Percentiles rank a stretch among this genome's conserved stretches.
These are phyloP conservation scores for Dryas drummondii DNA, from an alignment of 306 rosid genomes.

Conservation along the genomic window DNA sequence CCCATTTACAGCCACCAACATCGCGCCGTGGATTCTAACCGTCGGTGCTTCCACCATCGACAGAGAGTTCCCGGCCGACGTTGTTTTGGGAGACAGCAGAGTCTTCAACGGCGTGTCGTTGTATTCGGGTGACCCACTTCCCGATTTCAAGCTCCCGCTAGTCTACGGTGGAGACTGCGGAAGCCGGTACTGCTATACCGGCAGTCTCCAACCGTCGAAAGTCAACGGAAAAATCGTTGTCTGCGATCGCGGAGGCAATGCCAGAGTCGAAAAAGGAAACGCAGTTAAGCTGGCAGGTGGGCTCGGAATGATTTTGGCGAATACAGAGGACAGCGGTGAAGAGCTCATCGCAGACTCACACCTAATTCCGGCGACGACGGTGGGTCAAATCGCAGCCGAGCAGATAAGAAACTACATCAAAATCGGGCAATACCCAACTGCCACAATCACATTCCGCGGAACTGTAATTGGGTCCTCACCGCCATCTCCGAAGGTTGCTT, in stretches of 20 bases:
- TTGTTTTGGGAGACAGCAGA: conserved; percentile 59
- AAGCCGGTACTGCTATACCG: conserved; percentile 47
- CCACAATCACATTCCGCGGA: conserved; percentile 60
- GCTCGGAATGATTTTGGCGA: conserved; percentile 63
- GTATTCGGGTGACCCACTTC: conserved; percentile 54
- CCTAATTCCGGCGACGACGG: conserved; percentile 76
- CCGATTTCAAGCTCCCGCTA: conserved; percentile 50
- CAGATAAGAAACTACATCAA: conserved; percentile 55
- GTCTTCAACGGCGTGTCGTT: conserved; percentile 64
- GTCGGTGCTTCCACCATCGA: conserved; percentile 87
- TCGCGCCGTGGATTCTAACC: conserved; percentile 90
- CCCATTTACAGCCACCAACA: conserved; percentile 62
- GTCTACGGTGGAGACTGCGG: conserved; percentile 64
- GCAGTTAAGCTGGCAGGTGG: conserved; percentile 81
- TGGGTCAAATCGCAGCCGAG: conserved; percentile 66
- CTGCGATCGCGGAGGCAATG: conserved; percentile 85
- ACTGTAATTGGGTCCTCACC: conserved; percentile 75
- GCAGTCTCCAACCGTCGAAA: conserved; percentile 43
- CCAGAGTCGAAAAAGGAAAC: conserved; percentile 76
- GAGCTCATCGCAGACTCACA: conserved; percentile 87
- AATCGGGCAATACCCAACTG: conserved; percentile 42
- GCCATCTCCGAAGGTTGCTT: conserved; percentile 72
- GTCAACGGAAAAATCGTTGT: conserved; percentile 78
- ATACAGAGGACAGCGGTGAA: conserved; percentile 58
- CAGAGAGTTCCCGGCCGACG: conserved; percentile 77